phyloP scores from a whole-genome alignment of 2,329 filamentous ascomycete genomes.

The Pyrenochaeta sp. region DNA sequence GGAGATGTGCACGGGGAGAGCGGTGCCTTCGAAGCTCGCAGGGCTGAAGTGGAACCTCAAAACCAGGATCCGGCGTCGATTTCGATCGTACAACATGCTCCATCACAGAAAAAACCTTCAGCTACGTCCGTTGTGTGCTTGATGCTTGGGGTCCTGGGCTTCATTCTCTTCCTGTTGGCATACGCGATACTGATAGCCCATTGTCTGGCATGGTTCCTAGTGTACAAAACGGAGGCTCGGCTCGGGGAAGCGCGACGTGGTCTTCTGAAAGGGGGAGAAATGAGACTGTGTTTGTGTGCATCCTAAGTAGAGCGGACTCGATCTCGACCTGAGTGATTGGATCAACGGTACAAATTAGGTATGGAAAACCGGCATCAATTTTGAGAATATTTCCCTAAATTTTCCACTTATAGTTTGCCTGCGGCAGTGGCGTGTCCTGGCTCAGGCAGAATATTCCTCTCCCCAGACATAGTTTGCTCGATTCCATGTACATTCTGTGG shows the following conservation, averaged over 20 bases:
- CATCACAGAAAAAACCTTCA: neutral
- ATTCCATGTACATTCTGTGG: constrained; percentile 13
- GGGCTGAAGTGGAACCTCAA: no score
- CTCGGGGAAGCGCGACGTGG: constrained; percentile 32
- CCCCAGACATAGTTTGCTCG: constrained; percentile 13
- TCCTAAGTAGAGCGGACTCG: no score
- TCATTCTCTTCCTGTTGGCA: constrained; percentile 21
- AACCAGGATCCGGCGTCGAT: neutral
- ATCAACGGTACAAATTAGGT: no score
- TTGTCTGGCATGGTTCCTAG: constrained; percentile 35
- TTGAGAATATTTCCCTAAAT: no score
- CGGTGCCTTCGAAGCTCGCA: neutral
- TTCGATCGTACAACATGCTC: neutral
- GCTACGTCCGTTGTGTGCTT: constrained; percentile 8
- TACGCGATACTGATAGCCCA: constrained; percentile 36
- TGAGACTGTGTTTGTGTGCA: constrained; percentile 41
- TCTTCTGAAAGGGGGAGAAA: constrained; percentile 36
- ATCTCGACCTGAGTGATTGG: no score
- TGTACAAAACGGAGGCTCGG: constrained; percentile 38
- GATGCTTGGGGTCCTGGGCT: constrained; percentile 8
- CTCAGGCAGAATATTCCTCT: constrained; percentile 3
- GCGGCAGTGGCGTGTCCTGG: constrained; percentile 1
- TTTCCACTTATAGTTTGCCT: no score
- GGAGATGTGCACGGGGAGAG: neutral
- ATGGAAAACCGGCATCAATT: no score